phyloP scores from a whole-genome alignment of 768 basidiomycete genomes.

The Tulasnella sp. region DNA sequence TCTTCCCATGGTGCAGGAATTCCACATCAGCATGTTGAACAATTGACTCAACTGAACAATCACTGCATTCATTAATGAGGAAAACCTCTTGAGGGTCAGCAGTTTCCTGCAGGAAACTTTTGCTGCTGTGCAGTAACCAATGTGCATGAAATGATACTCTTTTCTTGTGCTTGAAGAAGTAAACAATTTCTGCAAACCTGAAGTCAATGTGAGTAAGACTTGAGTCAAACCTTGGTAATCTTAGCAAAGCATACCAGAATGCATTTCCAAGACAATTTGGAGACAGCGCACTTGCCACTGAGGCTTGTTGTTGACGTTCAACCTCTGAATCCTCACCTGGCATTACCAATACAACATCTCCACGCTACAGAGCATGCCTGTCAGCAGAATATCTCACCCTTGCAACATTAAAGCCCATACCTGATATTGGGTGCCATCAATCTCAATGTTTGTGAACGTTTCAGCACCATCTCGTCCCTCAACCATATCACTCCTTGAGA shows the following conservation, averaged over 20 bases:
- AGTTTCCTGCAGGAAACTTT: conserved; percentile 53
- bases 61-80: conserved; percentile 47
- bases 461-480: neutral
- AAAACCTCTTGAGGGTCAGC: conserved; percentile 60
- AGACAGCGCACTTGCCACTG: conserved; percentile 32
- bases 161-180: conserved; percentile 39
- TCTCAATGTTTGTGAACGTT: conserved; percentile 1
- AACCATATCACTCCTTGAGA: neutral
- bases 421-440: neutral
- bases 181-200: conserved; percentile 65
- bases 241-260: conserved; percentile 47
- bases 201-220: neutral
- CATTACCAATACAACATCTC: conserved; percentile 53
- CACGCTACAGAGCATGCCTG: conserved; percentile 38
- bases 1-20: conserved; percentile 26
- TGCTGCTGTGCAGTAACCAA: conserved; percentile 66
- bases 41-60: conserved; percentile 36
- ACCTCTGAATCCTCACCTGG: conserved; percentile 32
- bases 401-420: neutral
- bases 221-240: neutral
- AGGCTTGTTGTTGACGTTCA: conserved; percentile 32
- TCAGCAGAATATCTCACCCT: neutral
- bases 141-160: conserved; percentile 47
- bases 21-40: conserved; percentile 45
- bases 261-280: conserved; percentile 43